Percentiles rank a stretch among this genome's conserved stretches.
Conservation (phyloP, 2,329 filamentous ascomycete genomes). For the Colletotrichum melonis region DNA sequence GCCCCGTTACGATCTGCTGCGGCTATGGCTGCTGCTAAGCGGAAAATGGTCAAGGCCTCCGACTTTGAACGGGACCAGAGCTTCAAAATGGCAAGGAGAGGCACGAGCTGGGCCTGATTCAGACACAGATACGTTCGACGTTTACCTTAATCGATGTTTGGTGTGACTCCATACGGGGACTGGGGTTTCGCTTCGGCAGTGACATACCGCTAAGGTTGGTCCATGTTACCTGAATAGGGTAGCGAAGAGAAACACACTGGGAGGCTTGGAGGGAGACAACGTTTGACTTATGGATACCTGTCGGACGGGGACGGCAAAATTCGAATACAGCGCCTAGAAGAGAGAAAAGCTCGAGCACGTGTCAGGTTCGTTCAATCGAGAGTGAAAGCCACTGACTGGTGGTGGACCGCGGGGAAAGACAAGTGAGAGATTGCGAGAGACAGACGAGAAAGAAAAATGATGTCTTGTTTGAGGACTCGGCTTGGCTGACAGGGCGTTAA, state of each 20-base stretch:
- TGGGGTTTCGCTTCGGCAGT: background rate
- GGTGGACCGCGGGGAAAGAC: background rate
- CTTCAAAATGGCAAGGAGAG: background rate
- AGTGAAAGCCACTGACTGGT: background rate
- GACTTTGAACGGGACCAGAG: background rate
- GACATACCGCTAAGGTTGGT: background rate
- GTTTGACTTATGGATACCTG: background rate
- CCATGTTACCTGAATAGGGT: constrained; percentile 4
- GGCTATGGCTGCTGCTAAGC: background rate
- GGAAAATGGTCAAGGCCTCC: background rate
- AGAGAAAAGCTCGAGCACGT: background rate
- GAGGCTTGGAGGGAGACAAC: background rate
- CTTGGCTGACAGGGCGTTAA: background rate
- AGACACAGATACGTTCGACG: background rate
- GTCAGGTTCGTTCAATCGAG: constrained; percentile 27
- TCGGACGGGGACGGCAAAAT: background rate
- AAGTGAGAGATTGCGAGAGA: background rate
- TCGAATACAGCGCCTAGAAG: background rate
- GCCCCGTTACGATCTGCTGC: background rate
- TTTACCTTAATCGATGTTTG: background rate
- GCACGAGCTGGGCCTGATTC: background rate
- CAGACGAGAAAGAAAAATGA: background rate
- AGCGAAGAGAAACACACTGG: background rate
- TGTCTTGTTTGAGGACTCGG: background rate
- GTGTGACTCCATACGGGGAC: background rate